Evolutionary conservation across 1,284 basidiomycete species (phyloP).

Genomic region (Irpex rosettiformis): DNA sequence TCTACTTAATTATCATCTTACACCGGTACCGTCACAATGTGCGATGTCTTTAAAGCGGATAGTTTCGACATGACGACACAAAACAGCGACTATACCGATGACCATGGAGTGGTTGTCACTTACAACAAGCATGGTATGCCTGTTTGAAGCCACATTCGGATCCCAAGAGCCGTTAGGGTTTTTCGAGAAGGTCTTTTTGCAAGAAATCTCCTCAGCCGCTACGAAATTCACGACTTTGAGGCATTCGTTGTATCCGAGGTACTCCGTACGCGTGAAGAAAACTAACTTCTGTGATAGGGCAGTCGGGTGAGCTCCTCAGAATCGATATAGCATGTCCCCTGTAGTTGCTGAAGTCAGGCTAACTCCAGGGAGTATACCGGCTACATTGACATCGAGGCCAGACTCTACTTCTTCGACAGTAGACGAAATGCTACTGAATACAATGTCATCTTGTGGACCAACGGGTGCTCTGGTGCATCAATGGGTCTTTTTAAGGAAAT

Average conservation of each 20-base stretch:
- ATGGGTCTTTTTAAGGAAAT: conserved; percentile 63
- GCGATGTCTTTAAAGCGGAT: too few species aligned
- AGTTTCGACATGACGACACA: too few species aligned
- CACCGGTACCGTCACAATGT: too few species aligned
- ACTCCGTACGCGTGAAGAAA: conserved; percentile 47
- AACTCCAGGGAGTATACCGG: conserved; percentile 31
- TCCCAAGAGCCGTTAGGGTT: not conserved
- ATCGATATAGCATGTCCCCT: not conserved
- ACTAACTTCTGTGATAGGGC: conserved; percentile 29
- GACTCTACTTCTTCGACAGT: conserved; percentile 78
- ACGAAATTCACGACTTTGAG: conserved; percentile 46
- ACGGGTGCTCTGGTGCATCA: conserved; percentile 49
- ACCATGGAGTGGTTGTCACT: too few species aligned
- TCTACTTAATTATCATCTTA: too few species aligned
- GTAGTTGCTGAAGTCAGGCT: not conserved
- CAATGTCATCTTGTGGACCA: conserved; percentile 67
- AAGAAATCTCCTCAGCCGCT: too few species aligned
- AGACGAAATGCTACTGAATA: conserved; percentile 62
- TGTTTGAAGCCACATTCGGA: too few species aligned
- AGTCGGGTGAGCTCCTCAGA: conserved; percentile 17
- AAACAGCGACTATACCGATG: too few species aligned
- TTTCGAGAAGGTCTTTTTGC: not conserved
- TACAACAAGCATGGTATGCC: too few species aligned
- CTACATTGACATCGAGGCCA: conserved; percentile 67
- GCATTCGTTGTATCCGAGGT: conserved; percentile 52